Evolutionary conservation across 2,329 filamentous ascomycete species (phyloP).

Genomic region (Chaetomiaceae sp.): DNA sequence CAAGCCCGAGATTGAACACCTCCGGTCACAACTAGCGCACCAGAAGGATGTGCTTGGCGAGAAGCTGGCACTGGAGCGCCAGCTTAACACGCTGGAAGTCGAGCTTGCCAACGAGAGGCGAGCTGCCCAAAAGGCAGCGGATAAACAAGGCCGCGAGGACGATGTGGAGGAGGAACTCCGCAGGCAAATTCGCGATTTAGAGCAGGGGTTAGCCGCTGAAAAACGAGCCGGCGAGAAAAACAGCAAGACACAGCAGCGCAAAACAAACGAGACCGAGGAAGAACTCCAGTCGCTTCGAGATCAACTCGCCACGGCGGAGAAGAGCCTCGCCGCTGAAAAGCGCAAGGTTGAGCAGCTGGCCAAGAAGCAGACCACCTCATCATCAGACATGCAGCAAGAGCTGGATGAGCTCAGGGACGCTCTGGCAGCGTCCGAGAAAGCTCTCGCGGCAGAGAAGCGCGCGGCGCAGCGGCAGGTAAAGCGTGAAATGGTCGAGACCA

Average conservation of each 20-base stretch:
- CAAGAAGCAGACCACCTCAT: slow-evolving; percentile 24
- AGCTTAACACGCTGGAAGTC: slow-evolving; percentile 69
- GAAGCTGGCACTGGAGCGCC: slow-evolving; percentile 72
- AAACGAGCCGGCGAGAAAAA: slow-evolving; percentile 23
- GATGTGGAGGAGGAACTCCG: slow-evolving; percentile 26
- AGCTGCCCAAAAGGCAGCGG: slow-evolving; percentile 51
- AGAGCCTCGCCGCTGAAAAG: slow-evolving; percentile 25
- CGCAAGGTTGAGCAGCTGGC: slow-evolving; percentile 34
- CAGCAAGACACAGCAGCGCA: slow-evolving; percentile 12
- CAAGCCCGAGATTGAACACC: slow-evolving; percentile 51
- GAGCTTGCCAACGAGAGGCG: slow-evolving; percentile 78
- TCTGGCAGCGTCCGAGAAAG: slow-evolving; percentile 21
- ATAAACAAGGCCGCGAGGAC: slow-evolving; percentile 33
- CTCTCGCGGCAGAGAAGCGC: slow-evolving; percentile 25
- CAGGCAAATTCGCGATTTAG: slow-evolving; percentile 28
- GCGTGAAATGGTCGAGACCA: slow-evolving; percentile 2
- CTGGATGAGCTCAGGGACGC: slow-evolving; percentile 22
- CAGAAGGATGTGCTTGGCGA: slow-evolving; percentile 68
- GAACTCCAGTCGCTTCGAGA: slow-evolving; percentile 24
- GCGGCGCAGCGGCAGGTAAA: slow-evolving; percentile 18
- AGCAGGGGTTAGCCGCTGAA: slow-evolving; percentile 37
- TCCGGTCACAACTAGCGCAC: slow-evolving; percentile 47
- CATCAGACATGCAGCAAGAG: slow-evolving; percentile 30
- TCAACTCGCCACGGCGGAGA: slow-evolving; percentile 20
- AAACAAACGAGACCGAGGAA: slow-evolving; percentile 29